Base-by-base conservation (phyloP, 2,329 filamentous ascomycete species). In the Penicillium brevicompactum region DNA sequence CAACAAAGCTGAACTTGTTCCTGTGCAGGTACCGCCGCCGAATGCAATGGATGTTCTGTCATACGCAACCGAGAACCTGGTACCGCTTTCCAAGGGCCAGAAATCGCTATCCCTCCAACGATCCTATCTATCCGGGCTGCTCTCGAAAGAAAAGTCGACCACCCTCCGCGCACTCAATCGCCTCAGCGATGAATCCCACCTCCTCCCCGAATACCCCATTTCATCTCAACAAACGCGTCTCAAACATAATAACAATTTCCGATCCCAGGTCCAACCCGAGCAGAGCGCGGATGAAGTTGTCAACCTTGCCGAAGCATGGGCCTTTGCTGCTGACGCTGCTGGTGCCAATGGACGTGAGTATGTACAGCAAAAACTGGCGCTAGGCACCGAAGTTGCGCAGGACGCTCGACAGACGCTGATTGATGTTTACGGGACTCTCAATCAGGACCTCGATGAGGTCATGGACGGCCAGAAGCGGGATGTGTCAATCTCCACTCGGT, bases 141-240 rank as follows among this genome's bases (percentile, higher is more conserved):
- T 77, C n/a, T 61, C 64, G 5, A 76, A 76, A 55, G 73, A 76
- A 49, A 74, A 70, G 59, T 63, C 64, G 13, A 73, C 66, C 1
- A 66, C 69, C 1, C 63, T 73, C 18, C 73, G 72, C 30, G 63
- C 67, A 3, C 62, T 77, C n/a, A 69, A 74, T 52, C 72, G 74
- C 13, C 56, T 77, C n/a, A 68, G 68, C 8, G 73, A 76, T 37
- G 74, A 77, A 55, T 76, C 74, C 46, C 74, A 76, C 44, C 65
- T 77, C 8, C 72, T 76, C n/a, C 72, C 74, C 2, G 72, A 76
- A 48, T 76, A 76, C 46, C 74, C 74, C 3, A 64, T 74, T 22
- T 60, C 70, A 6, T 65, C 69, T 18, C 68, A 66, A 32, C 74
- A 76, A 47, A 62, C 69, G 5, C 71, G 70, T 37, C 73, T 73